Percentiles rank a stretch among this genome's conserved stretches.
These are phyloP conservation scores for Xylaria sp. DNA, from an alignment of 2,329 filamentous ascomycete genomes.

Conservation along the genomic window DNA sequence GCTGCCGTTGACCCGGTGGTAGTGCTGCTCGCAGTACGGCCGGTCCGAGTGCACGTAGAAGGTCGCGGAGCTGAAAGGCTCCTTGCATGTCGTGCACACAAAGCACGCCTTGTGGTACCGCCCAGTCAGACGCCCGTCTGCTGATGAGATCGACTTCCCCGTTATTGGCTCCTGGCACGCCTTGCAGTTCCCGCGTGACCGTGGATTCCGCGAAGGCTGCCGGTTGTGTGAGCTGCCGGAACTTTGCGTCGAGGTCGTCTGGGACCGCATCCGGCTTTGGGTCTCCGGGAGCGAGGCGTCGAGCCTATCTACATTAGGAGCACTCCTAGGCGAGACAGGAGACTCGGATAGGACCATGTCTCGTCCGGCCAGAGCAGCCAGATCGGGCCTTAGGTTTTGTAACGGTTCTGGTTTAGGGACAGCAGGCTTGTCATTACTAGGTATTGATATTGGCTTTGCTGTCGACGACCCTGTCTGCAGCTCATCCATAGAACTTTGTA, in stretches of 20 bases:
- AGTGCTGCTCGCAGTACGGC: slow-evolving; percentile 92
- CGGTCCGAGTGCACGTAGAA: slow-evolving; percentile 92
- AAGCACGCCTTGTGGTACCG: slow-evolving; percentile 97
- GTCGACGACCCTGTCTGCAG: slow-evolving; percentile 50
- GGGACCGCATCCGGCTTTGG: slow-evolving; percentile 39
- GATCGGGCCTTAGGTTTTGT: slow-evolving; percentile 49
- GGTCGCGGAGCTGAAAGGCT: slow-evolving; percentile 85
- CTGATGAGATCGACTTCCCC: slow-evolving; percentile 93
- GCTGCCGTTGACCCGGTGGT: slow-evolving; percentile 90
- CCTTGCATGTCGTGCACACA: slow-evolving; percentile 84
- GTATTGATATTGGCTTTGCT: slow-evolving; percentile 39
- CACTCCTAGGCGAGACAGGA: slow-evolving; percentile 40
- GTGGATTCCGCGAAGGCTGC: slow-evolving; percentile 52
- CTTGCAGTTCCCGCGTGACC: slow-evolving; percentile 80
- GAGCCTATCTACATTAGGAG: slow-evolving; percentile 28
- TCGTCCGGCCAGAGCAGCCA: slow-evolving; percentile 43
- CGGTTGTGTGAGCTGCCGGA: slow-evolving; percentile 53
- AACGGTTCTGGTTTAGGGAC: slow-evolving; percentile 32
- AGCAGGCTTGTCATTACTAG: slow-evolving; percentile 23
- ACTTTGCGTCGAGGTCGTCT: slow-evolving; percentile 41
- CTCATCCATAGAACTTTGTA: slow-evolving; percentile 63
- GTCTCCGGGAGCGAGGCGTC: slow-evolving; percentile 44
- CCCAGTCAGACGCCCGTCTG: slow-evolving; percentile 89
- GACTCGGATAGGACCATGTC: slow-evolving; percentile 36
- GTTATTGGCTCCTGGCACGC: slow-evolving; percentile 82